These are phyloP conservation scores for Trametes meyenii DNA, from an alignment of 768 basidiomycete species.

Conservation along the genomic window DNA sequence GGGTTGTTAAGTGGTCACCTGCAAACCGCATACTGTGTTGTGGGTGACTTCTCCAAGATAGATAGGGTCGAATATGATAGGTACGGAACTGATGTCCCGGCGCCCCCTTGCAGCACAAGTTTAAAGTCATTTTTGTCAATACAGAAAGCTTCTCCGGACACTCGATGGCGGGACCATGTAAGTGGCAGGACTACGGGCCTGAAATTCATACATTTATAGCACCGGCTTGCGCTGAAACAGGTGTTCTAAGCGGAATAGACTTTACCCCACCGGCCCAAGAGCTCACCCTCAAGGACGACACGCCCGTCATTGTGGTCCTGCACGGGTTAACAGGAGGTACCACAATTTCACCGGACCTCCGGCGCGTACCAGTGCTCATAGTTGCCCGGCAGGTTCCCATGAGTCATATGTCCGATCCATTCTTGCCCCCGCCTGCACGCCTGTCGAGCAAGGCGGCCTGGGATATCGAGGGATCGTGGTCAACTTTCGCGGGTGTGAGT, in stretches of 20 bases:
- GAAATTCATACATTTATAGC: no score
- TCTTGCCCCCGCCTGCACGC: slow-evolving; percentile 69
- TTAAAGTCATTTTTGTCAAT: neutral
- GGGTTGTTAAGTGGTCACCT: slow-evolving; percentile 53
- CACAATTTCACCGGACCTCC: slow-evolving; percentile 9
- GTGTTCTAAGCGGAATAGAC: slow-evolving; percentile 57
- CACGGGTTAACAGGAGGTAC: slow-evolving; percentile 52
- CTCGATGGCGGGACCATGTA: slow-evolving; percentile 70
- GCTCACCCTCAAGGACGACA: slow-evolving; percentile 37
- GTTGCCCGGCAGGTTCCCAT: slow-evolving; percentile 63
- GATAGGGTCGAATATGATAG: slow-evolving; percentile 60
- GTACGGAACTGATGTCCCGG: slow-evolving; percentile 33
- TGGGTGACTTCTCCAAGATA: slow-evolving; percentile 61
- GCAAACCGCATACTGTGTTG: slow-evolving; percentile 61
- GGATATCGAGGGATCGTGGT: slow-evolving; percentile 90
- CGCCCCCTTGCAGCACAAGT: neutral
- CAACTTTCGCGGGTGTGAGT: slow-evolving; percentile 89
- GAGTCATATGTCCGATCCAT: slow-evolving; percentile 90
- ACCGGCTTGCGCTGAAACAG: no score
- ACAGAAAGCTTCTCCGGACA: slow-evolving; percentile 52
- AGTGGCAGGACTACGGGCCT: slow-evolving; percentile 23
- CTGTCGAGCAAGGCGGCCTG: slow-evolving; percentile 78
- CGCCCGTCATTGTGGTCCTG: slow-evolving; percentile 58
- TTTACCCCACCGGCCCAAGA: slow-evolving; percentile 49
- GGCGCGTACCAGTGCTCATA: slow-evolving; percentile 8